phyloP scores from a whole-genome alignment of 2,329 filamentous ascomycete genomes.

The Fusarium armeniacum region DNA sequence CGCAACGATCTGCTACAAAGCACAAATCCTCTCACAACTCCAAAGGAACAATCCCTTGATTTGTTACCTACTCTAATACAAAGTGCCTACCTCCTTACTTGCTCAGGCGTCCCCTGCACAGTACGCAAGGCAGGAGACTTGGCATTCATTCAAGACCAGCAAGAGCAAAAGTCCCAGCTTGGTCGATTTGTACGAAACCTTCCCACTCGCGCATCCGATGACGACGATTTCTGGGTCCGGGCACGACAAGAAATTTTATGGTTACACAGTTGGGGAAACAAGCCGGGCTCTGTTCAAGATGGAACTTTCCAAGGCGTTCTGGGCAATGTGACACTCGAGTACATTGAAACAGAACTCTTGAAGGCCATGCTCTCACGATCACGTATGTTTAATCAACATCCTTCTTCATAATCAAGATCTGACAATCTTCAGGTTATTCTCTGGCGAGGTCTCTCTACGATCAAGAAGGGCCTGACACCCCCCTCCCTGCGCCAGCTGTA shows the following conservation, averaged over 20 bases:
- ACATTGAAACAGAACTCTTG: conserved; percentile 78
- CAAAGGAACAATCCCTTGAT: conserved; percentile 66
- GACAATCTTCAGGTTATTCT: conserved; percentile 64
- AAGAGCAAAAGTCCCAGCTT: conserved; percentile 74
- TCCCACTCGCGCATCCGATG: conserved; percentile 64
- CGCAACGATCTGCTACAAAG: conserved; percentile 66
- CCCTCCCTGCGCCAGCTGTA: conserved; percentile 65
- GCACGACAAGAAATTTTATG: conserved; percentile 77
- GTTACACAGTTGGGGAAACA: conserved; percentile 79
- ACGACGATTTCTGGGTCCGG: conserved; percentile 74
- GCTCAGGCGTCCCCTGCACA: conserved; percentile 64
- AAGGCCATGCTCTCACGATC: conserved; percentile 74
- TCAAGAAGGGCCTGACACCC: conserved; percentile 60
- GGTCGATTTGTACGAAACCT: conserved; percentile 70
- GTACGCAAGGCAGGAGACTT: conserved; percentile 72
- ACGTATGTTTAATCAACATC: conserved; percentile 59
- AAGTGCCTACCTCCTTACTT: conserved; percentile 70
- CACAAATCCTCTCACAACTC: conserved; percentile 75
- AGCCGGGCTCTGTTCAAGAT: conserved; percentile 47
- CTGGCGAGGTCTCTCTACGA: conserved; percentile 75
- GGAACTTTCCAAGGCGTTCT: conserved; percentile 72
- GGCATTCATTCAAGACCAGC: conserved; percentile 71
- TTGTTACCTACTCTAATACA: conserved; percentile 74
- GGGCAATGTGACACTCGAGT: conserved; percentile 70
- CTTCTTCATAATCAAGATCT: conserved; percentile 12